phyloP scores from a whole-genome alignment of 164 flowering plant species.

The Aristolochia californica region DNA sequence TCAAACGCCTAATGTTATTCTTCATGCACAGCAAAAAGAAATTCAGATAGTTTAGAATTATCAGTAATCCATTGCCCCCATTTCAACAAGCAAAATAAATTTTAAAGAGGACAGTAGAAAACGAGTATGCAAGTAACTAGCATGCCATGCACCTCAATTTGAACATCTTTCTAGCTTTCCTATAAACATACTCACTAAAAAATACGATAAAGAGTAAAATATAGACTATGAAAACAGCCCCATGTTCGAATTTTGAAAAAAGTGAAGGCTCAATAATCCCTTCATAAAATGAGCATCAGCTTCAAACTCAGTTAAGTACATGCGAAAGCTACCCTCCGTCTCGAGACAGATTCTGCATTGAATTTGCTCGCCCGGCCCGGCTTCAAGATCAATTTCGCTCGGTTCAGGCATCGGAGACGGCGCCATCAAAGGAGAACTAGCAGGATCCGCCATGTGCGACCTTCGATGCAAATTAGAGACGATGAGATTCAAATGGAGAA shows the following conservation, averaged over 20 bases:
- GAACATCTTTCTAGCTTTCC: no score
- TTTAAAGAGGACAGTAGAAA: no score
- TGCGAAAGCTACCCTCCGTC: conserved; percentile 50
- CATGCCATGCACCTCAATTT: no score
- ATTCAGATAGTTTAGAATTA: no score
- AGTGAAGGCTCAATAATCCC: neutral
- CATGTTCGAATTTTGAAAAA: neutral
- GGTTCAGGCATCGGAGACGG: conserved; percentile 8
- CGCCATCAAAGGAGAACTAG: conserved; percentile 20
- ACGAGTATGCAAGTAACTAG: no score
- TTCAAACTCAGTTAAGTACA: neutral
- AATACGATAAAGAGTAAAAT: neutral
- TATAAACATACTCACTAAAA: neutral
- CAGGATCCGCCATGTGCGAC: conserved; percentile 38
- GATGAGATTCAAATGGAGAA: neutral
- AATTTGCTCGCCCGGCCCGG: conserved; percentile 84
- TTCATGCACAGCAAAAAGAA: no score
- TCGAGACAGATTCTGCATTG: conserved; percentile 99
- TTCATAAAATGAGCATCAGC: neutral
- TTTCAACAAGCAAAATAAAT: no score
- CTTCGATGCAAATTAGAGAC: neutral
- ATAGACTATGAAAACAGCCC: no score
- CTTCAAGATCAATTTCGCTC: conserved; percentile 76
- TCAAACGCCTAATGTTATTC: no score
- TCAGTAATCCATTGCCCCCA: no score